Conservation (phyloP, 2,329 filamentous ascomycete species). For the Fusarium mundagurra region DNA sequence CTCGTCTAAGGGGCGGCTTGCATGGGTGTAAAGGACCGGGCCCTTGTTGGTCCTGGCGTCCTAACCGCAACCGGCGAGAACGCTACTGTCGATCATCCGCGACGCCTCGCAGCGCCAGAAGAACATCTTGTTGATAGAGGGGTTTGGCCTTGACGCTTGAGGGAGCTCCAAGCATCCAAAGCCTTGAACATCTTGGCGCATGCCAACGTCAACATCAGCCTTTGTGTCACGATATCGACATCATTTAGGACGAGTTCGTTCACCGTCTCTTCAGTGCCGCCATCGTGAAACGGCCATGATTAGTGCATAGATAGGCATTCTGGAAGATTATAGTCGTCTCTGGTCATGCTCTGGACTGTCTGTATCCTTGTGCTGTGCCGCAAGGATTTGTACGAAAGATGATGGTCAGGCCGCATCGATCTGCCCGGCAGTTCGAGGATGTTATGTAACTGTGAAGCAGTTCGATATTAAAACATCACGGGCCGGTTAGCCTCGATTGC, state of each 20-base stretch:
- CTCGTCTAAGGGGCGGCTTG: constrained; percentile 4
- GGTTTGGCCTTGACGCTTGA: neutral
- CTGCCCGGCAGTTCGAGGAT: constrained; percentile 18
- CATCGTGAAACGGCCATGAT: neutral
- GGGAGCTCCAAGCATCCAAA: constrained; percentile 10
- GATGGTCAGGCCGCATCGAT: constrained; percentile 20
- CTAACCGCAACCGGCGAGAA: constrained; percentile 33
- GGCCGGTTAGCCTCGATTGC: neutral
- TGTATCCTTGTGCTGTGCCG: constrained; percentile 20
- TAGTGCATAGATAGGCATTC: neutral
- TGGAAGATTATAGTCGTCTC: neutral
- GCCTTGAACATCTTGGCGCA: constrained; percentile 25
- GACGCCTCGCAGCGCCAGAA: constrained; percentile 27
- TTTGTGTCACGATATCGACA: neutral
- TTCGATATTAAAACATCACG: neutral
- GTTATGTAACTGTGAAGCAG: constrained; percentile 20
- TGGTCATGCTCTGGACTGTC: neutral
- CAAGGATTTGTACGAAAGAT: constrained; percentile 5
- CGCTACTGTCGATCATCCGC: constrained; percentile 45
- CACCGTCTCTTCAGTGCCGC: neutral
- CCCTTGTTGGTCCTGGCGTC: constrained; percentile 1
- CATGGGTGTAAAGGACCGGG: neutral
- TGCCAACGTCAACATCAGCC: constrained; percentile 11
- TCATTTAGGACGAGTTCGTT: neutral
- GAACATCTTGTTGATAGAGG: constrained; percentile 8